Evolutionary conservation across 2,329 filamentous ascomycete species (phyloP), one percentile per base, ranked within the genome.

Genomic region (Acrocalymma vagum): DNA sequence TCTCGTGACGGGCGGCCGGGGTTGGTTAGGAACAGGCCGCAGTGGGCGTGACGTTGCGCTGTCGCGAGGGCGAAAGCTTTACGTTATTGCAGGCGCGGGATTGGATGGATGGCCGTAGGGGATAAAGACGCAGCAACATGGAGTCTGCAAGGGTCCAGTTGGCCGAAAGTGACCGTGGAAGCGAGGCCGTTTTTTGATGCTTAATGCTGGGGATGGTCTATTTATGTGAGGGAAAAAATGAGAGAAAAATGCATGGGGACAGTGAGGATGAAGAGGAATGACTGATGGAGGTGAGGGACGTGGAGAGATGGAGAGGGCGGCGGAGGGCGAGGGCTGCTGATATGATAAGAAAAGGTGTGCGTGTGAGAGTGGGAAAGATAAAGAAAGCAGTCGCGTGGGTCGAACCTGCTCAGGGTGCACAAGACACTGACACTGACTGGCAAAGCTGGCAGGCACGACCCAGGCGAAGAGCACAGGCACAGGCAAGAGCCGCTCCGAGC

Each of bases 81-180:
- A 69, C 63, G 65, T 69, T 67, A 68, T 66, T 60, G 60, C 55
- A 55, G 55, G 27, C 18, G 39, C 51, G 51, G 55, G 60, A 67
- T 69, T 69, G 63, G 65, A 58, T 43, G 51, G 48, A 21, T 22
- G 36, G 35, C 28, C 45, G 45, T 58, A 49, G 53, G 52, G 52
- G 46, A 55, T 28, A 25, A 39, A 42, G 37, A 44, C 16, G 39
- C 34, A 48, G 50, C 38, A 46, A 58, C 61, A 66, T 64, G 32
- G 58, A 54, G 49, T 37, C 53, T 45, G 53, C 62, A 63, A 55
- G 60, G 57, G 41, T 49, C 36, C 43, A 42, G 41, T 38, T 53
- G 21, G 58, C 54, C 53, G 58, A 60, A 34, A 31, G 49, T 51
- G 42, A 38, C 51, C 50, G 57, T 39, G 37, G 34, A 28, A 15